Evolutionary conservation across 2,329 filamentous ascomycete genomes (phyloP).

Genomic region (Diaporthe australafricana): DNA sequence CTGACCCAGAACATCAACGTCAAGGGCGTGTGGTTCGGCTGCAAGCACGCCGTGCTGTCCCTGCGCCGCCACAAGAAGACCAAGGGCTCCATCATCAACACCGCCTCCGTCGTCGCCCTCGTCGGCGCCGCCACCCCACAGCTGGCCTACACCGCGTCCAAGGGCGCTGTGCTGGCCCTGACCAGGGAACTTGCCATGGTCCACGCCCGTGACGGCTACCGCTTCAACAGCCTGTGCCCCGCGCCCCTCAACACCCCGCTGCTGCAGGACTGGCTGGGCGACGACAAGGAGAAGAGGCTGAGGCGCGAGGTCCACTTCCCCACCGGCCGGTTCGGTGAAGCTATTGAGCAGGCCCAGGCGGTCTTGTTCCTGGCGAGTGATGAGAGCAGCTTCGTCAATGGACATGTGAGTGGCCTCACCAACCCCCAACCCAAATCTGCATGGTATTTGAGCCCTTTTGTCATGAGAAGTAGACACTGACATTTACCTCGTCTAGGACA

Average conservation of each 20-base stretch:
- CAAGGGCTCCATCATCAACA: constrained; percentile 89
- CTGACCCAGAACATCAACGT: constrained; percentile 94
- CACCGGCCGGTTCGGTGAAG: constrained; percentile 87
- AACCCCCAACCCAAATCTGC: too few species aligned
- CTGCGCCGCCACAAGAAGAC: constrained; percentile 85
- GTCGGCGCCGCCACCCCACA: constrained; percentile 90
- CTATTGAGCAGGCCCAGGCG: constrained; percentile 92
- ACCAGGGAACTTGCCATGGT: constrained; percentile 93
- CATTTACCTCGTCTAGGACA: constrained; percentile 66
- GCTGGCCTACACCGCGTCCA: constrained; percentile 92
- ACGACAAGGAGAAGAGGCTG: constrained; percentile 83
- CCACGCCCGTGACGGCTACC: constrained; percentile 87
- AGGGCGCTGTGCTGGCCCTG: constrained; percentile 90
- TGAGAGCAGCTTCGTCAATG: constrained; percentile 91
- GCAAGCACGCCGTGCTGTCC: constrained; percentile 89
- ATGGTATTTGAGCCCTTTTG: neutral
- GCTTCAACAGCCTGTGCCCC: constrained; percentile 92
- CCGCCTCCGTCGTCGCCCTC: constrained; percentile 87
- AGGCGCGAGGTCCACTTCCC: constrained; percentile 93
- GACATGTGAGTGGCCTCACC: constrained; percentile 46
- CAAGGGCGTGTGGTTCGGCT: constrained; percentile 97
- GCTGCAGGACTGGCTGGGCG: constrained; percentile 92
- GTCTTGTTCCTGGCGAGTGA: constrained; percentile 90
- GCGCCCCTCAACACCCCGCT: constrained; percentile 93
- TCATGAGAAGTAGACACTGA: constrained; percentile 1